A percentile compares a stretch with the other conserved stretches of the same genome.
phyloP scores from a whole-genome alignment of 1,284 basidiomycete species.

The Blastosporella zonata region DNA sequence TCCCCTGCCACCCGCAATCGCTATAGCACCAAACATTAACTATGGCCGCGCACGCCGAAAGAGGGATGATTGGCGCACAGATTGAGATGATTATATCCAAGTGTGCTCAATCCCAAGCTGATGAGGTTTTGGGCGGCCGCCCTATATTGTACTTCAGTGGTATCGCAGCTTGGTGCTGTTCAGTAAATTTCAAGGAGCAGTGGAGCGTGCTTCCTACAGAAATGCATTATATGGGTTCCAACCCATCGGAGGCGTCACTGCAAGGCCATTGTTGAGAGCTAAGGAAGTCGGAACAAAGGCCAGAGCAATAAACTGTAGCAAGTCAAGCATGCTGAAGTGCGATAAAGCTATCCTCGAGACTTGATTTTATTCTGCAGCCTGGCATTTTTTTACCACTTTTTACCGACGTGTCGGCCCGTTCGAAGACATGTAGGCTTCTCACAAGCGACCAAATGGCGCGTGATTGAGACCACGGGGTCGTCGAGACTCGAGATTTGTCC shows the following conservation, averaged over 20 bases:
- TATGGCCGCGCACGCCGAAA: background rate
- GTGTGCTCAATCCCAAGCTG: conserved; percentile 30
- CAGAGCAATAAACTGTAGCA: conserved; percentile 6
- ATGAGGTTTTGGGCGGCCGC: conserved; percentile 34
- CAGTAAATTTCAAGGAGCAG: background rate
- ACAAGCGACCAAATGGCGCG: background rate
- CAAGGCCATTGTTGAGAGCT: conserved; percentile 40
- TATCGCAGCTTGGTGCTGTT: conserved; percentile 31
- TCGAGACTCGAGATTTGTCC: background rate
- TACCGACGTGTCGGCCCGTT: conserved; percentile 13
- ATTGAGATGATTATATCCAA: conserved; percentile 41
- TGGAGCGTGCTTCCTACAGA: conserved; percentile 28
- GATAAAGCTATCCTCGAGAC: background rate
- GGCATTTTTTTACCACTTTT: background rate
- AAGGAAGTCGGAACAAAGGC: conserved; percentile 16
- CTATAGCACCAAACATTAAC: conserved; percentile 17
- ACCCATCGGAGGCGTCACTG: conserved; percentile 42
- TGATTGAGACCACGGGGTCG: conserved; percentile 5
- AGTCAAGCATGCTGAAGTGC: conserved; percentile 3
- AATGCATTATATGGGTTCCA: conserved; percentile 49
- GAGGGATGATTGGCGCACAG: conserved; percentile 25
- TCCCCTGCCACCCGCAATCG: conserved; percentile 47
- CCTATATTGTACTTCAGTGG: conserved; percentile 36
- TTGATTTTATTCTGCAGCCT: background rate
- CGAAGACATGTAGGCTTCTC: conserved; percentile 5